Base-by-base conservation (phyloP, 2,329 filamentous ascomycete genomes). In the Neophaeococcomyces aloes region DNA sequence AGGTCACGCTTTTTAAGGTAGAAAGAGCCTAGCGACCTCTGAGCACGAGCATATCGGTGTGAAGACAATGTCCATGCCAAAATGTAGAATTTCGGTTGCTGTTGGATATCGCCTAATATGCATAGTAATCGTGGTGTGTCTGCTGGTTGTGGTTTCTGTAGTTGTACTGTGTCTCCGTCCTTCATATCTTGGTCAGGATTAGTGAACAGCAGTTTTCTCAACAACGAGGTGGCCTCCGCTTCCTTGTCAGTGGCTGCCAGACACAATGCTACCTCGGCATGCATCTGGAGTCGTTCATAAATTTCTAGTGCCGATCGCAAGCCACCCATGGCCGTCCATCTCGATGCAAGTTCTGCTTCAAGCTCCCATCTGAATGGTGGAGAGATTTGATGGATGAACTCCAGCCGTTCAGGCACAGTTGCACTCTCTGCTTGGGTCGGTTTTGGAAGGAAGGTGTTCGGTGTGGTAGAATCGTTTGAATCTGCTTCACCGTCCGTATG, bases 221-320 rank as follows among this genome's bases (percentile, higher is more conserved):
- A 68, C 38, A 95, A 75, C 2, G 73, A 75, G 44, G 76, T 78
- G 1, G 87, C 91, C 57, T 91, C 91, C 18, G 83, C 83, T 63
- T 95, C 88, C 64, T 79, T 73, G n/a, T 81, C 75, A 0, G 81
- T 84, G 0, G 78, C 71, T 10, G 86, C 88, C 56, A 86, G 81
- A 61, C 91, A 98, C 1, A 98, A 71, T 0, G 91, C 89, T 3
- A 88, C 86, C 64, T 98, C 91, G 1, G 91, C 85, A 87, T 91
- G 96, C 61, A 96, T 81, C 45, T 87, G 80, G 14, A 98, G 68
- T 2, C 91, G 76, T 65, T 94, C 88, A 65, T 96, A 98, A 48
- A 98, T 96, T 48, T 95, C 91, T 1, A 98, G 74, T 0, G 91
- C 91, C 1, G 88, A 94, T 3, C 86, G 74, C 2, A 98, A 68